A percentile compares a stretch with the other conserved stretches of the same genome.
phyloP scores from a whole-genome alignment of 768 basidiomycete genomes.

The Terana coerulea region DNA sequence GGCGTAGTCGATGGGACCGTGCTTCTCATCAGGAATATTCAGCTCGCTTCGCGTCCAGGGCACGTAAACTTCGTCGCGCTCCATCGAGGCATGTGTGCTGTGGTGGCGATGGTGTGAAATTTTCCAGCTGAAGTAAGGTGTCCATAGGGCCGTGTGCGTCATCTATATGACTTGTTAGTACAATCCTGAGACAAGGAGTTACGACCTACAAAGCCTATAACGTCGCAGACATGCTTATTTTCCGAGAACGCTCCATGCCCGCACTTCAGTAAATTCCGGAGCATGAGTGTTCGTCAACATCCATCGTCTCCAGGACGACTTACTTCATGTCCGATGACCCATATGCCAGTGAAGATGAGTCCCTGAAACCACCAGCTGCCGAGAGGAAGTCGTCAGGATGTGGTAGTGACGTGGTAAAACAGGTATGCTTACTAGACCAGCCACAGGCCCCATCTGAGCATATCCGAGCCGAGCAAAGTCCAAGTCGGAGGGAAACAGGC shows the following conservation, averaged over 20 bases:
- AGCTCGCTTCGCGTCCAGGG: slow-evolving; percentile 58
- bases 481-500: not conserved
- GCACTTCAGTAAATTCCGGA: slow-evolving; percentile 20
- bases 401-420: not conserved
- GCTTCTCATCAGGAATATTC: slow-evolving; percentile 38
- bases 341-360: slow-evolving; percentile 53
- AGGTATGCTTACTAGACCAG: not conserved
- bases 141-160: slow-evolving; percentile 38
- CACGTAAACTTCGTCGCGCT: slow-evolving; percentile 75
- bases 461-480: not conserved
- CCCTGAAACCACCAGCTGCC: slow-evolving; percentile 54
- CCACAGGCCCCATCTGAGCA: not conserved
- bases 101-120: slow-evolving; percentile 69
- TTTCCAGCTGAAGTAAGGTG: slow-evolving; percentile 64
- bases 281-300: not conserved
- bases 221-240: slow-evolving; percentile 41
- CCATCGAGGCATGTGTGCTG: slow-evolving; percentile 69
- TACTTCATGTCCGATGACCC: slow-evolving; percentile 63
- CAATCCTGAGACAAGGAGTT: not conserved
- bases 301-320: not conserved
- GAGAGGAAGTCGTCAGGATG: not conserved
- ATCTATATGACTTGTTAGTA: slow-evolving; percentile 9
- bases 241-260: slow-evolving; percentile 54
- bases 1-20: slow-evolving; percentile 43
- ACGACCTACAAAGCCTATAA: slow-evolving; percentile 38